Evolutionary conservation across 257 asterid species (phyloP), one percentile per base, ranked within the genome.

Genomic region (Asclepias syriaca): DNA sequence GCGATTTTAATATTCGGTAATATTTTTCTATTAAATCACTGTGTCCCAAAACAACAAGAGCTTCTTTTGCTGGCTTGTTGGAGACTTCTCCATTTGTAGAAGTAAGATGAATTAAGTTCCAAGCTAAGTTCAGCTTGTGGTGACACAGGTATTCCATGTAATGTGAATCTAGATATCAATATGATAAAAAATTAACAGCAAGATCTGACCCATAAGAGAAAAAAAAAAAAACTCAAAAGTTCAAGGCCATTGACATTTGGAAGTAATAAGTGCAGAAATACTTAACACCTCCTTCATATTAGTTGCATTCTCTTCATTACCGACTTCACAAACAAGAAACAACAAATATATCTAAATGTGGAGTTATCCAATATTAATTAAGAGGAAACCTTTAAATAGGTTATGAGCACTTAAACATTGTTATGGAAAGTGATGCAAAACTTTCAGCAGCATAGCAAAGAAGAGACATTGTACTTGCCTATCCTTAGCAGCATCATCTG

Each of bases 401-500:
- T 60, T 12, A 60, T 60, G n/a, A 29, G 5, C 66, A 60, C 6
- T 24, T 29, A 27, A 43, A 37, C 34, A 29, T 29, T 61, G 21
- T 61, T 32, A 32, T 27, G 66, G 15, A 60, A 58, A 27, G 43
- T 8, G n/a, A 16, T 27, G 43, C n/a, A 61, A 4, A 61, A 61
- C 45, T 46, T 53, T 53, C 40, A 46, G 50, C 10, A 12, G 32
- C 5, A 48, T 43, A 37, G 51, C 54, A 58, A 48, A 9, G 21
- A 64, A 29, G n/a, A 50, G 39, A 4, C 2, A 72, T 21, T 32
- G 15, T 72, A 68, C 89, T 76, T 78, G 90, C 98, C 91, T 78
- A 55, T 92, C 96, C 84, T 79, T 83, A 39, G 85, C 72, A 72
- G 75, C 83, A 69, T 82, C 94, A 75, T 87, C 94, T 32, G 71